A percentile compares a stretch with the other conserved stretches of the same genome.
These are phyloP conservation scores for Aureobasidium subglaciale DNA, from an alignment of 2,329 filamentous ascomycete genomes.

Conservation along the genomic window DNA sequence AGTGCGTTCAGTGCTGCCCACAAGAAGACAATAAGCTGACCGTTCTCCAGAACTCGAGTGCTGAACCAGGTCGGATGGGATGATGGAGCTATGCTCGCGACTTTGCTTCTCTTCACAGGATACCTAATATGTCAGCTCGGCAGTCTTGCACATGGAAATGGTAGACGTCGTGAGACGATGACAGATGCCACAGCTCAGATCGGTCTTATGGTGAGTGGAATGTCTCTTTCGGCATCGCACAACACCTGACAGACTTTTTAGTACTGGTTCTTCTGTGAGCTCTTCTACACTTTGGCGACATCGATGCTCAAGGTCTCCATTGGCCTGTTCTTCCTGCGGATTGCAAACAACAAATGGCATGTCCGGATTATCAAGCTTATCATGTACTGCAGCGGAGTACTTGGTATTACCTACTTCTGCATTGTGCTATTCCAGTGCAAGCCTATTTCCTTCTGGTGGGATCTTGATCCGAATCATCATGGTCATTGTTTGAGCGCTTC, in stretches of 20 bases:
- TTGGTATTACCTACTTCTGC: constrained; percentile 45
- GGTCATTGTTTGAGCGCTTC: constrained; percentile 30
- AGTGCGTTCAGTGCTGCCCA: neutral
- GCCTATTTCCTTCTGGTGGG: constrained; percentile 50
- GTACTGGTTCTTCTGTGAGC: constrained; percentile 50
- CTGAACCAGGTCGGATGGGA: constrained; percentile 34
- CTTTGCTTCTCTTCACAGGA: constrained; percentile 32
- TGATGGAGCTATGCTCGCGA: constrained; percentile 36
- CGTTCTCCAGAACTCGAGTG: constrained; percentile 23
- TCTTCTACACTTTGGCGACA: constrained; percentile 46
- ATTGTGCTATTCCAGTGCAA: constrained; percentile 47
- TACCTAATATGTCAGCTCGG: constrained; percentile 35
- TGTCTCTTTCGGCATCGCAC: too few species aligned
- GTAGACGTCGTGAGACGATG: constrained; percentile 31
- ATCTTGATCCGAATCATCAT: constrained; percentile 29
- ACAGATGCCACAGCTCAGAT: constrained; percentile 24
- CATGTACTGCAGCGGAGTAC: constrained; percentile 37
- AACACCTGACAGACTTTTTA: too few species aligned
- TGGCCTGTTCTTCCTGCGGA: constrained; percentile 46
- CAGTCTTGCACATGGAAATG: constrained; percentile 34
- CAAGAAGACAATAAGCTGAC: neutral
- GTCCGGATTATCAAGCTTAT: constrained; percentile 40
- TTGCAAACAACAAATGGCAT: constrained; percentile 41
- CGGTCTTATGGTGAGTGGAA: constrained; percentile 2
- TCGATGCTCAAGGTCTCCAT: constrained; percentile 46